Conservation (phyloP, 1,284 basidiomycete species). For the Xerocomus subilludens region DNA sequence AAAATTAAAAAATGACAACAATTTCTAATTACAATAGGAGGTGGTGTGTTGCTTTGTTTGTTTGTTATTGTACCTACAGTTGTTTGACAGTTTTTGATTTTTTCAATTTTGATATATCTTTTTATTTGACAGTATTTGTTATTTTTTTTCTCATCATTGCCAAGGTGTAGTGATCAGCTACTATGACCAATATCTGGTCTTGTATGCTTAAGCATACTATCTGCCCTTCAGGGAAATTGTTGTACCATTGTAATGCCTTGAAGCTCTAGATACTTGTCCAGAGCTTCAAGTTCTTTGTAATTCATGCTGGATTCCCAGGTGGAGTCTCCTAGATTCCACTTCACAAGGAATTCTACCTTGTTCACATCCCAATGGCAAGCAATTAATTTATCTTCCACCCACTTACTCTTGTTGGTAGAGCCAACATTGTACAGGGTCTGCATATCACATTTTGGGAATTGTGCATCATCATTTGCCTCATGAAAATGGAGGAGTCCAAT, state of each 20-base stretch:
- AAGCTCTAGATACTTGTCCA: constrained; percentile 10
- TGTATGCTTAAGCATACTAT: too few relatives aligned
- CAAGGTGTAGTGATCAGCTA: too few relatives aligned
- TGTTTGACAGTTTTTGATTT: too few relatives aligned
- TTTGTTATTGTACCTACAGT: too few relatives aligned
- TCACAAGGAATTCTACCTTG: background rate
- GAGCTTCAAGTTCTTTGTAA: background rate
- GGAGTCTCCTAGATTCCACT: background rate
- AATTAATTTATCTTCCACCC: background rate
- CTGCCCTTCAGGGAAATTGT: background rate
- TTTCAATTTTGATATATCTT: too few relatives aligned
- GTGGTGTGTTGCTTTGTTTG: too few relatives aligned
- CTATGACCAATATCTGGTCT: too few relatives aligned
- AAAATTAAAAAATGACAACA: too few relatives aligned
- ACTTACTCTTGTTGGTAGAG: background rate
- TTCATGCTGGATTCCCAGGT: background rate
- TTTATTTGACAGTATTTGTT: too few relatives aligned
- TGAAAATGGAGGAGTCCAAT: background rate
- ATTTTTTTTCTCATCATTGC: too few relatives aligned
- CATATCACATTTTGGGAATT: background rate
- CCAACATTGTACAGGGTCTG: constrained; percentile 1
- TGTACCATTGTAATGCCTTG: background rate
- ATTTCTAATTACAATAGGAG: too few relatives aligned
- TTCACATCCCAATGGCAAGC: background rate
- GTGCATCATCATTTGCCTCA: background rate